Conservation (phyloP, 106 monocot genomes). For the Allium fistulosum region DNA sequence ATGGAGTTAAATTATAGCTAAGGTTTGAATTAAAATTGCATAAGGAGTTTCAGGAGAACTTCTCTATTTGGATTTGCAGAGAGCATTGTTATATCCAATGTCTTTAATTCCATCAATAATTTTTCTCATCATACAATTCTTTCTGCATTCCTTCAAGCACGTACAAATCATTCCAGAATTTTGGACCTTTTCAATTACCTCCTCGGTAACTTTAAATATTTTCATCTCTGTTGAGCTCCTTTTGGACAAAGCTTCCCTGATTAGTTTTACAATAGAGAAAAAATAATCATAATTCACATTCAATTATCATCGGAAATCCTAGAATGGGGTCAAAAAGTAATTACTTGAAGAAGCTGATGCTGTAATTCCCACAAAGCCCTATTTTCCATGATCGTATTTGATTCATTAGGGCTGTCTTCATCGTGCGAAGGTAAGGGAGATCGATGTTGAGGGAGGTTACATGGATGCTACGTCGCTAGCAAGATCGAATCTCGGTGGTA, state of each 20-base stretch:
- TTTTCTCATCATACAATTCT: slow-evolving; percentile 23
- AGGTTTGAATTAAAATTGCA: slow-evolving; percentile 19
- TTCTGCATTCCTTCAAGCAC: slow-evolving; percentile 17
- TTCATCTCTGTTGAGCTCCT: slow-evolving; percentile 40
- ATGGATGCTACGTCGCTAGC: too few species aligned
- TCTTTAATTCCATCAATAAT: slow-evolving; percentile 28
- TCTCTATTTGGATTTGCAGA: slow-evolving; percentile 78
- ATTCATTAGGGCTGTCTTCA: slow-evolving; percentile 11
- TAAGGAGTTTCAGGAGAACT: slow-evolving; percentile 54
- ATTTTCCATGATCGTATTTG: slow-evolving; percentile 2
- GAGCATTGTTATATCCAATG: slow-evolving; percentile 52
- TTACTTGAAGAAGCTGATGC: slow-evolving; percentile 44
- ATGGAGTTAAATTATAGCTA: neutral
- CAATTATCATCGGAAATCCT: neutral
- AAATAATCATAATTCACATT: neutral
- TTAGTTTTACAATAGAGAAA: neutral
- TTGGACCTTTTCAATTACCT: slow-evolving; percentile 22
- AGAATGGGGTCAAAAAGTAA: neutral
- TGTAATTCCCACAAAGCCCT: slow-evolving; percentile 66
- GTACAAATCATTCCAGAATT: neutral
- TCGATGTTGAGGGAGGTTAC: too few species aligned
- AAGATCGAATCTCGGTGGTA: too few species aligned
- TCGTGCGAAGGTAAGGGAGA: neutral
- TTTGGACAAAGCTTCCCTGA: slow-evolving; percentile 37
- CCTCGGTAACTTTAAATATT: slow-evolving; percentile 28